Evolutionary conservation across 1,284 basidiomycete genomes (phyloP).

Genomic region (Baeospora myosura): DNA sequence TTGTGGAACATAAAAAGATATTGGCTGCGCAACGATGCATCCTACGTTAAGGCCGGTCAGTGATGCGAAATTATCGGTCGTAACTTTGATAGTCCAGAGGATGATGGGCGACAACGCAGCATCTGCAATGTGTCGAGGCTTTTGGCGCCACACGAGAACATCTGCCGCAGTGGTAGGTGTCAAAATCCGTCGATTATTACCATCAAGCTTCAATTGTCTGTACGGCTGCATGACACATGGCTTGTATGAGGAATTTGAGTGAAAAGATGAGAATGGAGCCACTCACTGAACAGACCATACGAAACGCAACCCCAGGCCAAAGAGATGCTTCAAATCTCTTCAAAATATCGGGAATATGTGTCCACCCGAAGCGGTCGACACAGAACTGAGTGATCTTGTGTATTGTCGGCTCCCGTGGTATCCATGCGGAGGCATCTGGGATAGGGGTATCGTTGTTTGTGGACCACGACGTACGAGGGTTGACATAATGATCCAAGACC

Average conservation of each 20-base stretch:
- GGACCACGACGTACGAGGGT: background rate
- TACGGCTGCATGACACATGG: background rate
- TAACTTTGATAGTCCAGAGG: too few relatives aligned
- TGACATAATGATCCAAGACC: background rate
- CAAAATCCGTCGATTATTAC: background rate
- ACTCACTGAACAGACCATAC: background rate
- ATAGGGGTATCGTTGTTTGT: too few relatives aligned
- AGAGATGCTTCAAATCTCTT: background rate
- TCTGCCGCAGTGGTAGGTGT: background rate
- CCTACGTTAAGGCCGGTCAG: too few relatives aligned
- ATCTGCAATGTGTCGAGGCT: background rate
- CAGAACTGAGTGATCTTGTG: background rate
- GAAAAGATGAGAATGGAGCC: too few relatives aligned
- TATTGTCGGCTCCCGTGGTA: background rate
- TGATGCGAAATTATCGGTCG: too few relatives aligned
- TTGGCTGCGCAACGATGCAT: too few relatives aligned
- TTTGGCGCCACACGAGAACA: background rate
- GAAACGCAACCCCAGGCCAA: background rate
- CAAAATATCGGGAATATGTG: background rate
- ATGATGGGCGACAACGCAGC: background rate
- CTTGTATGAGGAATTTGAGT: background rate
- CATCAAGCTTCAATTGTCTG: background rate
- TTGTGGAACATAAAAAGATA: too few relatives aligned
- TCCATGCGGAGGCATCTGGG: background rate
- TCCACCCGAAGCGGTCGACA: background rate